Evolutionary conservation across 345 rosid genomes (phyloP).

Genomic region (Salix viminalis): DNA sequence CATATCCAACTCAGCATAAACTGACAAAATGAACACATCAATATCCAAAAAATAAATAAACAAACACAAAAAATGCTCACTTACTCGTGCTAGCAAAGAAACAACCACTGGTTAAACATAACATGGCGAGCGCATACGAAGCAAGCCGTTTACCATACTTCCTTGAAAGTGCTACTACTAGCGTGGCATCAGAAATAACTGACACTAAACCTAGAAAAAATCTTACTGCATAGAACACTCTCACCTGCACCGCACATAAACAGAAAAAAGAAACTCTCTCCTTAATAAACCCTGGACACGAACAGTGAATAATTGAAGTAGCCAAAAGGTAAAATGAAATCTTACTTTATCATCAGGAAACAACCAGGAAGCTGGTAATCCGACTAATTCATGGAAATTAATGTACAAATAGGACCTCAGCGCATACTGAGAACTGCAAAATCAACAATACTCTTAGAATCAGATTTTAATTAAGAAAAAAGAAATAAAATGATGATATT

Average conservation of each 20-base stretch:
- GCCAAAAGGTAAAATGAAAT: neutral
- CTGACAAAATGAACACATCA: neutral
- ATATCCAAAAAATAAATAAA: neutral
- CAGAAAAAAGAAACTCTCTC: neutral
- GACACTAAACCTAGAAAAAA: conserved; percentile 84
- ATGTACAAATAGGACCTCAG: conserved; percentile 86
- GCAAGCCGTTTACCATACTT: conserved; percentile 90
- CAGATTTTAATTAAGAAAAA: too few relatives aligned
- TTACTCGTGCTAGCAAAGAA: conserved; percentile 99
- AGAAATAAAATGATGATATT: too few relatives aligned
- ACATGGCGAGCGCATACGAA: conserved; percentile 87
- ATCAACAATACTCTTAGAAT: neutral
- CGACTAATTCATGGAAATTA: conserved; percentile 73
- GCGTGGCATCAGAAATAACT: conserved; percentile 69
- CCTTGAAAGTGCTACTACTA: conserved; percentile 85
- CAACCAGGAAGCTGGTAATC: conserved; percentile 77
- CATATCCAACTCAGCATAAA: neutral
- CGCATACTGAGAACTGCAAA: conserved; percentile 81
- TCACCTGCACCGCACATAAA: conserved; percentile 42
- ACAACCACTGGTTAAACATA: conserved; percentile 95
- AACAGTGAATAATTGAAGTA: neutral
- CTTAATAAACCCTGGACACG: neutral
- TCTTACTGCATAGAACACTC: conserved; percentile 90
- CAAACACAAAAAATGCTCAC: conserved; percentile 20
- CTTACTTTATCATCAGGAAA: conserved; percentile 78